Conservation (phyloP, 495 filamentous ascomycete genomes). For the Penicillium bialowiezense region DNA sequence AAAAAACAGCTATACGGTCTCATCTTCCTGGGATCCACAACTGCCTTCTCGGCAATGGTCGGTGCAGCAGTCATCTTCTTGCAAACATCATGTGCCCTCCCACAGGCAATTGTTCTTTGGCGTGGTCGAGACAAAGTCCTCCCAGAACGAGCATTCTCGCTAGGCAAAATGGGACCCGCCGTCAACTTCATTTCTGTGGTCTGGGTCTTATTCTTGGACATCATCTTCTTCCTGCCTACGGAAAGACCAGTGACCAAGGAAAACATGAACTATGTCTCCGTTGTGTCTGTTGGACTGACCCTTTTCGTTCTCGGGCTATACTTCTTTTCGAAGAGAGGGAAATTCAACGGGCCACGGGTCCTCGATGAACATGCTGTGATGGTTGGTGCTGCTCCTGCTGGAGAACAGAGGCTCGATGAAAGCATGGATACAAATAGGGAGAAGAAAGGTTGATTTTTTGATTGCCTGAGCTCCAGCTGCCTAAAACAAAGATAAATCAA, state of each 20-base stretch:
- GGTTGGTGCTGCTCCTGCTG: neutral
- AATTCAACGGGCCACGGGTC: neutral
- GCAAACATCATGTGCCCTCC: slow-evolving; percentile 11
- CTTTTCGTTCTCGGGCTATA: neutral
- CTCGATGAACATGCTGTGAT: neutral
- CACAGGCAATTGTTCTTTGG: slow-evolving; percentile 9
- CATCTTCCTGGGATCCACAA: slow-evolving; percentile 11
- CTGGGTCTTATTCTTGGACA: slow-evolving; percentile 8
- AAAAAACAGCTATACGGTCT: neutral
- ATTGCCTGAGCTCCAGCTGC: no score
- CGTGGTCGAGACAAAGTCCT: slow-evolving; percentile 8
- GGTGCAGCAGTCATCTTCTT: slow-evolving; percentile 9
- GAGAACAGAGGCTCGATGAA: neutral
- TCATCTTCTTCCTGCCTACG: slow-evolving; percentile 9
- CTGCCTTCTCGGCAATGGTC: slow-evolving; percentile 14
- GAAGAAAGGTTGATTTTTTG: no score
- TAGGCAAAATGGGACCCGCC: slow-evolving; percentile 2
- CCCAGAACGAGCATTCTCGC: slow-evolving; percentile 5
- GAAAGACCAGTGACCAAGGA: slow-evolving; percentile 4
- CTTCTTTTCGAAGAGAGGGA: neutral
- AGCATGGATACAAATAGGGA: no score
- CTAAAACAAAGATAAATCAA: no score
- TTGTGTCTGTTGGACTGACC: slow-evolving; percentile 5
- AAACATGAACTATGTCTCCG: slow-evolving; percentile 15
- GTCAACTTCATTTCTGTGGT: slow-evolving; percentile 8